A percentile compares a stretch with the other conserved stretches of the same genome.
Conservation (phyloP, 208 protist genomes). For the Leishmania mexicana region DNA sequence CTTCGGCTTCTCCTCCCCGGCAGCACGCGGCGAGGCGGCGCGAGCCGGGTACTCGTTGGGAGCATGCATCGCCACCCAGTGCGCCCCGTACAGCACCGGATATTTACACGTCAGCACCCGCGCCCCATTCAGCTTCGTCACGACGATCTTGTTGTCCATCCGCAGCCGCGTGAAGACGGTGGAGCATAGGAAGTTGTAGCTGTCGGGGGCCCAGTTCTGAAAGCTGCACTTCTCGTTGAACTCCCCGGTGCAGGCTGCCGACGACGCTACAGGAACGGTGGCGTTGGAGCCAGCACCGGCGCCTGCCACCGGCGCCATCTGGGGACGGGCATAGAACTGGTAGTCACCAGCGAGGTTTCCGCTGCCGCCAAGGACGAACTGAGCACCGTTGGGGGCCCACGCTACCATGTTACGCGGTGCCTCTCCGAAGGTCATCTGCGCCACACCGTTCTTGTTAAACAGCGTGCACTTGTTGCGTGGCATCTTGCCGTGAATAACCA, state of each 20-base stretch:
- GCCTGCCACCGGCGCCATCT: slow-evolving; percentile 2
- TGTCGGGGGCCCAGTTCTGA: slow-evolving; percentile 80
- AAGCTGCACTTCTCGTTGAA: slow-evolving; percentile 91
- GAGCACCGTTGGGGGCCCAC: slow-evolving; percentile 77
- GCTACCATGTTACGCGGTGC: slow-evolving; percentile 81
- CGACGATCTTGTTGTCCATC: slow-evolving; percentile 85
- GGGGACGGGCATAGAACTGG: slow-evolving; percentile 61
- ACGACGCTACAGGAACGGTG: slow-evolving; percentile 7
- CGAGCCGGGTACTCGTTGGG: slow-evolving; percentile 42
- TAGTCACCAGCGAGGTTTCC: slow-evolving; percentile 91
- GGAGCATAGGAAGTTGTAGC: slow-evolving; percentile 80
- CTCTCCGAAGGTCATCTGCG: slow-evolving; percentile 87
- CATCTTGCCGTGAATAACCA: slow-evolving; percentile 91
- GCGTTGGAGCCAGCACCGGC: not conserved
- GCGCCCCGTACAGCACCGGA: slow-evolving; percentile 73
- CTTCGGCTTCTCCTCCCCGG: slow-evolving; percentile 53
- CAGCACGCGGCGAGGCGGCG: slow-evolving; percentile 42
- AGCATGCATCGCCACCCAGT: slow-evolving; percentile 66
- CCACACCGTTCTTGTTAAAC: slow-evolving; percentile 74
- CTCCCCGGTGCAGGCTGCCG: slow-evolving; percentile 55
- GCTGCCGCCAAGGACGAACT: slow-evolving; percentile 82
- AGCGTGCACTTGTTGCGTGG: slow-evolving; percentile 90
- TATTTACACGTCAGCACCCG: slow-evolving; percentile 77
- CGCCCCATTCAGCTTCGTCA: slow-evolving; percentile 77
- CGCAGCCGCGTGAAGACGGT: slow-evolving; percentile 84